Evolutionary conservation across 1,139 yeast species (phyloP).

Genomic region (Kluyveromyces sp.): DNA sequence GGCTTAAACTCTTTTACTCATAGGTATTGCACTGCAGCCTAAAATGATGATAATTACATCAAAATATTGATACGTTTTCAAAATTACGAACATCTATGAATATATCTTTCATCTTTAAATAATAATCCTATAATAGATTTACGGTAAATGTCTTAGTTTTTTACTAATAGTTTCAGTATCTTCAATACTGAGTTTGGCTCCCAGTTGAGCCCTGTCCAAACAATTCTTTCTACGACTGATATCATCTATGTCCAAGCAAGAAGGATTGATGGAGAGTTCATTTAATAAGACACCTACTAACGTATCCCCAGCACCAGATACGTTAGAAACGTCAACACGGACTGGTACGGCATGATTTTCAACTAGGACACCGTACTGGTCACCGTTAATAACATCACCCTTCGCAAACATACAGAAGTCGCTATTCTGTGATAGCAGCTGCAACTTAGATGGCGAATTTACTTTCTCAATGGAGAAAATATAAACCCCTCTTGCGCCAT

Average conservation of each 20-base stretch:
- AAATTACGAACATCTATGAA: not conserved
- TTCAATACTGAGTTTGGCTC: conserved; percentile 38
- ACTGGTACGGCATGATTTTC: conserved; percentile 54
- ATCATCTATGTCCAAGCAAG: conserved; percentile 31
- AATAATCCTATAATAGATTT: not conserved
- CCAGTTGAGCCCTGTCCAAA: conserved; percentile 39
- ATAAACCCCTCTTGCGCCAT: conserved; percentile 62
- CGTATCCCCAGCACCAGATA: conserved; percentile 73
- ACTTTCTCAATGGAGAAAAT: conserved; percentile 23
- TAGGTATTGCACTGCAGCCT: not conserved
- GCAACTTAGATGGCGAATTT: not conserved
- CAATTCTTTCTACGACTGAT: not conserved
- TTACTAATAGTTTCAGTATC: conserved; percentile 19
- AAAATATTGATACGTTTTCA: not conserved
- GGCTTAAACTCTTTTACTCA: not conserved
- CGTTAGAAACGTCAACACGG: conserved; percentile 38
- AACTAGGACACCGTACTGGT: conserved; percentile 44
- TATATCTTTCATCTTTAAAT: no score
- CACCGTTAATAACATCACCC: conserved; percentile 12
- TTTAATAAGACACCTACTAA: conserved; percentile 46
- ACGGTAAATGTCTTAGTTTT: conserved; percentile 4
- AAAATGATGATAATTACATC: not conserved
- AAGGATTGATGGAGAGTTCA: conserved; percentile 23
- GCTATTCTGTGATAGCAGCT: conserved; percentile 2
- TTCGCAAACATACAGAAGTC: conserved; percentile 2